Base-by-base conservation (phyloP, 495 filamentous ascomycete species). In the Hypoxylon crocopeplum region DNA sequence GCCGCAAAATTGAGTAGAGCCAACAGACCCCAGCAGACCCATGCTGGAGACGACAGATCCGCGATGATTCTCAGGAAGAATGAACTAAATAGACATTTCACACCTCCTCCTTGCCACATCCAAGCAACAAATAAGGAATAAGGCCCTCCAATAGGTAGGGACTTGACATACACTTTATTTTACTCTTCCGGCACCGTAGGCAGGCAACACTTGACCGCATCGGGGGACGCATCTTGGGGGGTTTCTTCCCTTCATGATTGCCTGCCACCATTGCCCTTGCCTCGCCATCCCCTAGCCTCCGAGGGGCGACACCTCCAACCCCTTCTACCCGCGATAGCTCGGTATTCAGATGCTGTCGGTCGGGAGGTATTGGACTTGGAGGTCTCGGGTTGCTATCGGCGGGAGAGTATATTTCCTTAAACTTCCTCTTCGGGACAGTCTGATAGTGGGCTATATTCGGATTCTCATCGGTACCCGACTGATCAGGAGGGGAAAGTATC, bases 171-270 rank as follows among this genome's bases (percentile, higher is more conserved):
- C 81, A 84, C 77, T 92, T 93, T 71, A 92, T 88, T 70, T 93
- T 93, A 71, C 86, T 89, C 68, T 88, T 86, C 49, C 89, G 84
- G 76, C 90, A 93, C 44, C 85, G 80, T 54, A 82, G 81, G 72
- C 90, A 93, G 58, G 90, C 90, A 59, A 93, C 91, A 59, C 86
- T 89, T 41, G 88, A 91, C 48, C 90, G 81, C 84, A 92, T 88
- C n/a, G 77, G 76, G 15, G 72, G 60, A 24, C 76, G 75, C 75
- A 75, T 76, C 66, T 79, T 81, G 34, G 68, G 53, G 29, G 77
- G 75, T 64, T 77, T 81, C 64, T 76, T 80, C 64, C 63, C 67
- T 56, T 80, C 78, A 40, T 52, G 47, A 48, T 51, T 65, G 42
- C 51, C 62, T 52, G 54, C 61, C 59, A 63, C 53, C 67, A 56